These are phyloP conservation scores for Leishmania major DNA, from an alignment of 208 protist species.

Conservation along the genomic window DNA sequence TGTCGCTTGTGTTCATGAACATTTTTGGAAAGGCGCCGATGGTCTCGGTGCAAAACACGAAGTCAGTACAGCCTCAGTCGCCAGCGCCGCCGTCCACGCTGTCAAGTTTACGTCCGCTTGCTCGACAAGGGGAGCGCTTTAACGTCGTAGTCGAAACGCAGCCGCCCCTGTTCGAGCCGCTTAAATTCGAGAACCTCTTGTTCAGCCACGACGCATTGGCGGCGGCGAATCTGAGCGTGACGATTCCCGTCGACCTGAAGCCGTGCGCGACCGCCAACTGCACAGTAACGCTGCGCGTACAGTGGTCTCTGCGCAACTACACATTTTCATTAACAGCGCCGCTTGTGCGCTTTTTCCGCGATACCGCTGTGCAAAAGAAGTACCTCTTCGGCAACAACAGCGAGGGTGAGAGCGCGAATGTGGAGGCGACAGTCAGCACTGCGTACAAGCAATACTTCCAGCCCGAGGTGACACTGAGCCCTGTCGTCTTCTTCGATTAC, in stretches of 20 bases:
- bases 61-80: neutral
- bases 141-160: conserved; percentile 26
- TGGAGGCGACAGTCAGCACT: neutral
- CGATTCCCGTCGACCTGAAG: conserved; percentile 26
- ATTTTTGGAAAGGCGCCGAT: conserved; percentile 15
- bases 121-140: conserved; percentile 26
- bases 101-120: conserved; percentile 26
- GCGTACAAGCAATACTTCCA: conserved; percentile 49
- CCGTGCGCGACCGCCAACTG: conserved; percentile 32
- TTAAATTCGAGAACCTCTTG: conserved; percentile 22
- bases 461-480: conserved; percentile 67
- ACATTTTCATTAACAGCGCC: conserved; percentile 20
- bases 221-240: conserved; percentile 16
- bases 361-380: conserved; percentile 32
- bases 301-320: conserved; percentile 29
- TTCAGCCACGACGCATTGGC: conserved; percentile 29
- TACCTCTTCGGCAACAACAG: conserved; percentile 24
- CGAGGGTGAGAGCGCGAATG: conserved; percentile 4
- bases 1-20: conserved; percentile 20
- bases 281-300: conserved; percentile 23
- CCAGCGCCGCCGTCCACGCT: neutral
- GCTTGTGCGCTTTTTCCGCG: conserved; percentile 29
- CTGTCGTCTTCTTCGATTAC: conserved; percentile 69
- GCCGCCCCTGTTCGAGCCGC: conserved; percentile 32
- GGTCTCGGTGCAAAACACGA: neutral